phyloP scores from a whole-genome alignment of 495 filamentous ascomycete genomes.

The Hyaloscypha variabilis region DNA sequence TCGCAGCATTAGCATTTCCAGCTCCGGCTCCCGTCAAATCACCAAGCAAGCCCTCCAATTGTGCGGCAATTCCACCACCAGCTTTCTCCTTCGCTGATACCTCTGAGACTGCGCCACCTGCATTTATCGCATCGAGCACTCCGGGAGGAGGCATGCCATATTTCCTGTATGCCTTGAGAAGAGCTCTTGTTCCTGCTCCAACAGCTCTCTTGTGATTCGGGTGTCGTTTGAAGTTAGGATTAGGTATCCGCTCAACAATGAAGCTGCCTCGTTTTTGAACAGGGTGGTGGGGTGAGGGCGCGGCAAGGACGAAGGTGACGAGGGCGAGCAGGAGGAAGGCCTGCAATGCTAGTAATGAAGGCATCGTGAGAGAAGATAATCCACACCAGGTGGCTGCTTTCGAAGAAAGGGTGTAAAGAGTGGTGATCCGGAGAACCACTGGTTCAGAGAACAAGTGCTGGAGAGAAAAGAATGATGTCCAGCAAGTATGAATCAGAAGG shows the following conservation, averaged over 20 bases:
- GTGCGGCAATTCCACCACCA: background rate
- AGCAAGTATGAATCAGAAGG: constrained; percentile 24
- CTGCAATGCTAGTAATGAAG: constrained; percentile 35
- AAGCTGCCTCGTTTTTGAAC: constrained; percentile 40
- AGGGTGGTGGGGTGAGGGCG: constrained; percentile 14
- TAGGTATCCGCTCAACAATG: constrained; percentile 61
- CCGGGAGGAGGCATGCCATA: constrained; percentile 56
- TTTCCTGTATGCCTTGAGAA: constrained; percentile 66
- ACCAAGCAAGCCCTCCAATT: background rate
- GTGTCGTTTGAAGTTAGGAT: constrained; percentile 44
- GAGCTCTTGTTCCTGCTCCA: constrained; percentile 44
- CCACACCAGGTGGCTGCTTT: constrained; percentile 32
- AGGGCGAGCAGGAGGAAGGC: constrained; percentile 42
- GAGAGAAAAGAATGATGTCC: constrained; percentile 26
- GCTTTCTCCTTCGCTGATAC: background rate
- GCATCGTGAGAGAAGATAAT: constrained; percentile 35
- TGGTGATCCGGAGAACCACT: constrained; percentile 21
- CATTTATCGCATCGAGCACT: constrained; percentile 39
- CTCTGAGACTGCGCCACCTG: background rate
- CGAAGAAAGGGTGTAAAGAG: constrained; percentile 29
- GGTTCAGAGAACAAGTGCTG: constrained; percentile 10
- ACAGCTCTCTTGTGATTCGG: constrained; percentile 44
- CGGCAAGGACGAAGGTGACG: constrained; percentile 42
- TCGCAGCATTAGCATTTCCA: background rate
- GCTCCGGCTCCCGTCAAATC: background rate